These are phyloP conservation scores for Luvunga scandens DNA, from an alignment of 345 rosid genomes.

Conservation along the genomic window DNA sequence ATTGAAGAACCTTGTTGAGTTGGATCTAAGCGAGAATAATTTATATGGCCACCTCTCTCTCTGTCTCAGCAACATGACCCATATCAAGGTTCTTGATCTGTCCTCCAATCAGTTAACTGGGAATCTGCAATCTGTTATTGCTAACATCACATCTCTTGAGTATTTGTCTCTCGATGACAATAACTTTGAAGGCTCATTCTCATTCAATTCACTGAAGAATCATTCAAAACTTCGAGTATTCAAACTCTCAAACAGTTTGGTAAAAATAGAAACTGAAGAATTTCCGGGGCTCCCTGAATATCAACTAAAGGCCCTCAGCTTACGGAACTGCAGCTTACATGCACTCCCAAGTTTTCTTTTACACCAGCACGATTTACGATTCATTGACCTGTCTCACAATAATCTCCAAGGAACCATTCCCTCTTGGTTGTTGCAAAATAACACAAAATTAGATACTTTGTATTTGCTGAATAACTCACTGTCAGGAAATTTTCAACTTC, in stretches of 20 bases:
- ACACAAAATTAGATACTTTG: not conserved
- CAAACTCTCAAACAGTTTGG: not conserved
- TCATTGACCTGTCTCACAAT: not conserved
- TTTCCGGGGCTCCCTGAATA: not conserved
- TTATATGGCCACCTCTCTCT: not conserved
- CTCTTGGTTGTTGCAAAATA: not conserved
- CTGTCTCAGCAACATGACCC: slow-evolving; percentile 13
- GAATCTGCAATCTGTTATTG: slow-evolving; percentile 2
- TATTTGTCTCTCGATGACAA: slow-evolving; percentile 6
- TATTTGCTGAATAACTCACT: not conserved
- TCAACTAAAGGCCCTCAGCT: not conserved
- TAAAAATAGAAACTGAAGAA: not conserved
- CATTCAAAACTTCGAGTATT: not conserved
- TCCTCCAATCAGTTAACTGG: not conserved
- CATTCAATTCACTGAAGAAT: not conserved
- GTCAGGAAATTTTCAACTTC: not conserved
- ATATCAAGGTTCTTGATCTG: slow-evolving; percentile 8
- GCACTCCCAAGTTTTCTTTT: not conserved
- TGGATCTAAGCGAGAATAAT: not conserved
- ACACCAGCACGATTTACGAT: not conserved
- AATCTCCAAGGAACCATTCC: not conserved
- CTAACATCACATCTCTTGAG: not conserved
- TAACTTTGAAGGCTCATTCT: not conserved
- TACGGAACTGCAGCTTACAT: not conserved
- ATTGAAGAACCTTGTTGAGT: not conserved